Conservation (phyloP, 169 alveolate genomes). For the Plasmodium malariae region DNA sequence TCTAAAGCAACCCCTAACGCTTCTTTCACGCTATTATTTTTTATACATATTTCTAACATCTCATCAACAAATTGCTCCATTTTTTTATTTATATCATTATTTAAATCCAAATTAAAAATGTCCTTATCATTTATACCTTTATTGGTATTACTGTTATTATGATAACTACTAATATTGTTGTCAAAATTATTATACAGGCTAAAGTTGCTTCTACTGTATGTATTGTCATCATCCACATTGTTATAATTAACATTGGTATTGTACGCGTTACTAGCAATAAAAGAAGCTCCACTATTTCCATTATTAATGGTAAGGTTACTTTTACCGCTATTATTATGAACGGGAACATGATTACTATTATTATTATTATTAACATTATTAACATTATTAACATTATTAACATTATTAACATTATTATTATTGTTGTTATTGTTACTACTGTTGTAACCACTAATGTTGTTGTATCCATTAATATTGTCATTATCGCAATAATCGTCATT, state of each 20-base stretch:
- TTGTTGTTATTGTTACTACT: background rate
- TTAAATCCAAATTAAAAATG: slow-evolving; percentile 54
- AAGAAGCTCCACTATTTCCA: too few relatives aligned
- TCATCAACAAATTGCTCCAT: slow-evolving; percentile 91
- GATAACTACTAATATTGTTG: background rate
- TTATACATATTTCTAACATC: slow-evolving; percentile 91
- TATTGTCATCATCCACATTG: slow-evolving; percentile 4
- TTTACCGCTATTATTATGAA: too few relatives aligned
- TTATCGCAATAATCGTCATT: background rate
- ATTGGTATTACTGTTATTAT: background rate
- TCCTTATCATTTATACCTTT: slow-evolving; percentile 16
- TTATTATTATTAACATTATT: too few relatives aligned
- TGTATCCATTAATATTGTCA: background rate
- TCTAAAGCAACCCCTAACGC: slow-evolving; percentile 97
- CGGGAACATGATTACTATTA: too few relatives aligned
- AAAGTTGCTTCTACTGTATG: slow-evolving; percentile 25
- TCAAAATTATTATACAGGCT: slow-evolving; percentile 8
- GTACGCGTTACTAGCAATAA: too few relatives aligned
- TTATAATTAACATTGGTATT: background rate
- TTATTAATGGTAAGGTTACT: too few relatives aligned
- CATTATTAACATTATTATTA: background rate
- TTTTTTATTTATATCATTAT: slow-evolving; percentile 82
- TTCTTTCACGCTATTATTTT: slow-evolving; percentile 89
- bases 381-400: background rate
- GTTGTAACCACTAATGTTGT: background rate